Percentiles rank a stretch among this genome's conserved stretches.
These are phyloP conservation scores for Asterochloris sp. DNA, from an alignment of 139 green algal species.

Conservation along the genomic window DNA sequence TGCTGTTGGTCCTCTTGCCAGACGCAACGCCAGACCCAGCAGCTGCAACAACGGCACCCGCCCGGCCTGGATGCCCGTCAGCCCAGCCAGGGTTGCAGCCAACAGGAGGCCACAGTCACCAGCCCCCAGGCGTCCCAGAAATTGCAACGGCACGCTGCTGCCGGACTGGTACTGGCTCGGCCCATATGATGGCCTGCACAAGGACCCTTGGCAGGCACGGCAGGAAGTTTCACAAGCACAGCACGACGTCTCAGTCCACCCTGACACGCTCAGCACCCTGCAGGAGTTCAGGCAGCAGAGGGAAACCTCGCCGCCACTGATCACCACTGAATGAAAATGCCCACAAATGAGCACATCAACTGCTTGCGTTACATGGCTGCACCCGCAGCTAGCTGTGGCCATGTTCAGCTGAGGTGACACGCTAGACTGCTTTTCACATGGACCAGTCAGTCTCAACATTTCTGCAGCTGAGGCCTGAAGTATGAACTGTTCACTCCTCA, in stretches of 20 bases:
- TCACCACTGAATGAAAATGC: neutral
- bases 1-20: neutral
- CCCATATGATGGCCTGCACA: neutral
- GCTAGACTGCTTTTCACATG: too few relatives aligned
- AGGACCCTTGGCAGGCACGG: neutral
- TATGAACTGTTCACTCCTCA: too few relatives aligned
- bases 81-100: neutral
- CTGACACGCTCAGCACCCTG: neutral
- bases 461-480: too few relatives aligned
- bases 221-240: neutral
- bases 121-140: neutral
- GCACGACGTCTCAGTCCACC: neutral
- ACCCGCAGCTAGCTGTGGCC: too few relatives aligned
- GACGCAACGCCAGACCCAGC: neutral
- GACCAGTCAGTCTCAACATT: too few relatives aligned
- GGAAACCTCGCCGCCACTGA: neutral
- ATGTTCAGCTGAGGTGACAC: too few relatives aligned
- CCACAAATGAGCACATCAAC: neutral
- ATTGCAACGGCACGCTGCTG: neutral
- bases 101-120: conserved; percentile 2
- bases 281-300: neutral
- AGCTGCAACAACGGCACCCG: neutral
- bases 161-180: conserved; percentile 8
- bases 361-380: neutral
- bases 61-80: too few relatives aligned